These are phyloP conservation scores for Leccinum barrowsii DNA, from an alignment of 768 basidiomycete genomes.

Conservation along the genomic window DNA sequence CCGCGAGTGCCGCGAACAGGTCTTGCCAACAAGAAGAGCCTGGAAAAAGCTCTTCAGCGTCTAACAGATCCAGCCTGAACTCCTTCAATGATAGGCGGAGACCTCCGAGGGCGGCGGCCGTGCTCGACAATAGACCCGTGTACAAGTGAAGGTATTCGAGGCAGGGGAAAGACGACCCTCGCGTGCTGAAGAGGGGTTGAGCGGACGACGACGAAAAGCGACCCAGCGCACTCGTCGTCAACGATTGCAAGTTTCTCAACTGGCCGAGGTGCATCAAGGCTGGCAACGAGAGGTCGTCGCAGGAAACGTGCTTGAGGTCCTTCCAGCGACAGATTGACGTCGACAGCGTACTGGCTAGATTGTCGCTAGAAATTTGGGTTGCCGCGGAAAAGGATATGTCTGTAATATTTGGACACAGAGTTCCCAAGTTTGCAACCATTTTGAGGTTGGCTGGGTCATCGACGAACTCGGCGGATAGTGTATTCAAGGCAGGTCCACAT, in stretches of 20 bases:
- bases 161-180: conserved; percentile 1
- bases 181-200: background rate
- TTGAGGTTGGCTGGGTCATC: conserved; percentile 15
- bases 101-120: conserved; percentile 2
- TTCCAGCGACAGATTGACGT: conserved; percentile 20
- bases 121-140: conserved; percentile 10
- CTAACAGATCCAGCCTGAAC: conserved; percentile 22
- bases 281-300: conserved; percentile 18
- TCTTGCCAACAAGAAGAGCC: conserved; percentile 5
- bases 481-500: conserved; percentile 21
- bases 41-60: conserved; percentile 12
- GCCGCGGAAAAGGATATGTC: conserved; percentile 16
- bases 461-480: conserved; percentile 19
- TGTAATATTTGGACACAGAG: conserved; percentile 17
- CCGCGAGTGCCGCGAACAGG: conserved; percentile 9
- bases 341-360: conserved; percentile 14
- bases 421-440: conserved; percentile 11
- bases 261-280: conserved; percentile 19
- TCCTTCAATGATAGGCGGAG: conserved; percentile 14
- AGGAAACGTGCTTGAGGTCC: conserved; percentile 15
- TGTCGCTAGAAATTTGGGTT: conserved; percentile 3
- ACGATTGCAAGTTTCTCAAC: conserved; percentile 11
- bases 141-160: conserved; percentile 22
- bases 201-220: conserved; percentile 9
- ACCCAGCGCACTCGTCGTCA: conserved; percentile 13